Conservation (phyloP, 2,329 filamentous ascomycete species). For the Beauveria sp. region DNA sequence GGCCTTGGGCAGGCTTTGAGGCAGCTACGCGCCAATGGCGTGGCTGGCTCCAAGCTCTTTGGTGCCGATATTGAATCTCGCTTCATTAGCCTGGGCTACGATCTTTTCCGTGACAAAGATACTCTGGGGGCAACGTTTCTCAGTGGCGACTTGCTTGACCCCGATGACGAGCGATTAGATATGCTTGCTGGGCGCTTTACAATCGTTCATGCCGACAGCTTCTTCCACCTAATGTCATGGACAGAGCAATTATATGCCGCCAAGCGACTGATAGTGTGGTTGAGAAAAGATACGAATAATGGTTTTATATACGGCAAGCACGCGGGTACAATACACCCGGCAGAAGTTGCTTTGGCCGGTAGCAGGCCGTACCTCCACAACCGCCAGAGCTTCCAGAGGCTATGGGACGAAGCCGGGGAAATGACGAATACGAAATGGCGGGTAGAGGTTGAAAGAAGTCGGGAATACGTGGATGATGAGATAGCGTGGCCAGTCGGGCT, state of each 20-base stretch:
- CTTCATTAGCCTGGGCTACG: conserved; percentile 53
- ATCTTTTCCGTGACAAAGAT: conserved; percentile 54
- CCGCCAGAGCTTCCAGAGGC: conserved; percentile 38
- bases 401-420: conserved; percentile 47
- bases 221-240: conserved; percentile 45
- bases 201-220: conserved; percentile 41
- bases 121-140: conserved; percentile 41
- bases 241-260: conserved; percentile 38
- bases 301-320: conserved; percentile 46
- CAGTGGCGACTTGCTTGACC: conserved; percentile 41
- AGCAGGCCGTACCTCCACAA: conserved; percentile 39
- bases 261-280: conserved; percentile 36
- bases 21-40: conserved; percentile 43
- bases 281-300: conserved; percentile 35
- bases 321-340: conserved; percentile 29
- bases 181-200: conserved; percentile 33
- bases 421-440: conserved; percentile 43
- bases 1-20: conserved; percentile 43
- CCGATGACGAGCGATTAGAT: conserved; percentile 27
- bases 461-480: neutral
- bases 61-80: conserved; percentile 40
- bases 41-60: conserved; percentile 38
- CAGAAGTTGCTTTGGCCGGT: conserved; percentile 17
- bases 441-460: conserved; percentile 30
- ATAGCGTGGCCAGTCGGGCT: neutral